A percentile compares a stretch with the other conserved stretches of the same genome.
phyloP scores from a whole-genome alignment of 441 rosid genomes.

The Pelargonium cotyledonis region DNA sequence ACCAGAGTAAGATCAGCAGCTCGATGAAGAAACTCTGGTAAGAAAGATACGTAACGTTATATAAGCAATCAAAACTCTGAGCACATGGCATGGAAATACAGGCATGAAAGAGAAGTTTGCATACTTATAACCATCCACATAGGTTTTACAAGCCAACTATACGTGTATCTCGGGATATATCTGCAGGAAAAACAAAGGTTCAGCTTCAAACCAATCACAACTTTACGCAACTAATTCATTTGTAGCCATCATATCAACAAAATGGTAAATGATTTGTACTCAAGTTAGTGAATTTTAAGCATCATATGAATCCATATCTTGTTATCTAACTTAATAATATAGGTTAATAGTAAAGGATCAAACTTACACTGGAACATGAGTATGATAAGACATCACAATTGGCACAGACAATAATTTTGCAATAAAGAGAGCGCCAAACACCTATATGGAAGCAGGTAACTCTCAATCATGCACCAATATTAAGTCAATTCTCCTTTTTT shows the following conservation, averaged over 20 bases:
- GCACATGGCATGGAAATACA: not conserved
- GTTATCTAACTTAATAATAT: too few species aligned
- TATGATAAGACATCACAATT: constrained; percentile 95
- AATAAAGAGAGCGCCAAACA: constrained; percentile 85
- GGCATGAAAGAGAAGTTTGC: constrained; percentile 19
- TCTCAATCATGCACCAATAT: constrained; percentile 18
- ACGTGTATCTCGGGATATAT: constrained; percentile 92
- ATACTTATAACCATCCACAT: constrained; percentile 92
- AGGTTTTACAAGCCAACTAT: constrained; percentile 92
- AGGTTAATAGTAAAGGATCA: not conserved
- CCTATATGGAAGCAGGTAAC: constrained; percentile 38
- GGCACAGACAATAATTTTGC: constrained; percentile 83
- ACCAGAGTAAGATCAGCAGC: constrained; percentile 97
- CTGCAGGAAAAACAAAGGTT: constrained; percentile 36
- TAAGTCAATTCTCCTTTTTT: too few species aligned
- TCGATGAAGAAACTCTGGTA: constrained; percentile 86
- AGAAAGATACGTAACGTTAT: constrained; percentile 13
- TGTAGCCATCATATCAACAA: too few species aligned
- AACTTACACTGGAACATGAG: constrained; percentile 98
- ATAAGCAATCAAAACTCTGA: constrained; percentile 13
- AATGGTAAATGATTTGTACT: too few species aligned
- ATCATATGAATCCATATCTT: too few species aligned
- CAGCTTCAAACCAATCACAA: too few species aligned
- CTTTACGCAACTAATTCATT: too few species aligned
- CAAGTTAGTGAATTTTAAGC: too few species aligned